These are phyloP conservation scores for Saksenaea oblongispora DNA, from an alignment of 371 early-diverging fungal genomes.

Conservation along the genomic window DNA sequence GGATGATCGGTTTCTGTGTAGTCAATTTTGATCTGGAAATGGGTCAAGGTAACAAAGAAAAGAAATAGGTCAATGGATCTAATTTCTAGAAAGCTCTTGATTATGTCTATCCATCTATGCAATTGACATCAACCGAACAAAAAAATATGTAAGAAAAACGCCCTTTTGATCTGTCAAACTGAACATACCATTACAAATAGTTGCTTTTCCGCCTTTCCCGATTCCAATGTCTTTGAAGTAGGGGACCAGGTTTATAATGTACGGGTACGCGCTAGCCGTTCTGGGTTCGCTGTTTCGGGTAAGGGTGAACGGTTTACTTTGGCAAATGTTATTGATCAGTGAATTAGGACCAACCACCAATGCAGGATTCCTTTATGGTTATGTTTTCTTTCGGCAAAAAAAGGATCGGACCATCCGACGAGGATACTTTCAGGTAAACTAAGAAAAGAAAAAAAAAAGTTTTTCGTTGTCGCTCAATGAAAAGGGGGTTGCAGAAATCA, in stretches of 20 bases:
- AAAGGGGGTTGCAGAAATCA: slow-evolving; percentile 63
- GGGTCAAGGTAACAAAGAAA: slow-evolving; percentile 73
- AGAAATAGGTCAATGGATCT: slow-evolving; percentile 16
- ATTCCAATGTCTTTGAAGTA: slow-evolving; percentile 89
- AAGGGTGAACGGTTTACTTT: slow-evolving; percentile 9
- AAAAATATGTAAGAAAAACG: slow-evolving; percentile 71
- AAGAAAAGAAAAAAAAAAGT: not conserved
- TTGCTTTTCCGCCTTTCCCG: slow-evolving; percentile 95
- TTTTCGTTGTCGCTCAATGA: no score
- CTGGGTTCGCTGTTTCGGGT: slow-evolving; percentile 63
- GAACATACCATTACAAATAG: slow-evolving; percentile 33
- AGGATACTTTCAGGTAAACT: slow-evolving; percentile 84
- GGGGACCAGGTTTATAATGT: slow-evolving; percentile 92
- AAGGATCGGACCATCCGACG: slow-evolving; percentile 81
- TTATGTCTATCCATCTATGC: slow-evolving; percentile 81
- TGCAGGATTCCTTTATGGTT: slow-evolving; percentile 85
- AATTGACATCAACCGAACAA: slow-evolving; percentile 70
- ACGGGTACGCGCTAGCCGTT: slow-evolving; percentile 73
- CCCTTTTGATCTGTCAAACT: not conserved
- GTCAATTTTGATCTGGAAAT: slow-evolving; percentile 95
- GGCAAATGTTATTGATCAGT: slow-evolving; percentile 7
- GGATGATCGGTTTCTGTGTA: slow-evolving; percentile 87
- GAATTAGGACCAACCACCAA: slow-evolving; percentile 59
- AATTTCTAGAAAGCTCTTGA: slow-evolving; percentile 66
- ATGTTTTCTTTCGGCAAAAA: slow-evolving; percentile 94